Evolutionary conservation across 495 filamentous ascomycete genomes (phyloP).

Genomic region (Tuber microsphaerosporum): DNA sequence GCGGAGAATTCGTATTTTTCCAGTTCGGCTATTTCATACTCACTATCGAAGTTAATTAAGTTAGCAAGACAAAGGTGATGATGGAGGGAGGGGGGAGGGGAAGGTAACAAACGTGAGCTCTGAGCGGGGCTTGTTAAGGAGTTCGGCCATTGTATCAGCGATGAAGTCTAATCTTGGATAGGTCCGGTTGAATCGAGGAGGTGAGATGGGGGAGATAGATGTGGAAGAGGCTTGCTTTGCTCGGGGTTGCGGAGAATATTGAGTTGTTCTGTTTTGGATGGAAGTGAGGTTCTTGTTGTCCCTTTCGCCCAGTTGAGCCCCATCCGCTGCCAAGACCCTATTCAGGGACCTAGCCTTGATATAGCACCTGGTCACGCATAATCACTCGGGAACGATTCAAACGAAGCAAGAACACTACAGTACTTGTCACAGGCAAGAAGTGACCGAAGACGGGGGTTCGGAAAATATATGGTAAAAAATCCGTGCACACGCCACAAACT

Average conservation of each 20-base stretch:
- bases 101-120: conserved; percentile 35
- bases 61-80: conserved; percentile 15
- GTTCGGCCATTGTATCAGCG: conserved; percentile 34
- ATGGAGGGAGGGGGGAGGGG: neutral
- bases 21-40: conserved; percentile 81
- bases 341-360: too few species aligned
- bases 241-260: neutral
- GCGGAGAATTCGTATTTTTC: conserved; percentile 86
- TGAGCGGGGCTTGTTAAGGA: conserved; percentile 39
- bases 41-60: conserved; percentile 38
- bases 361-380: too few species aligned
- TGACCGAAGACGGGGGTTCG: too few species aligned
- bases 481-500: too few species aligned
- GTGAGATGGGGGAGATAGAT: neutral
- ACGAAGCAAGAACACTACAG: too few species aligned
- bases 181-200: neutral
- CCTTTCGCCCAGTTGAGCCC: neutral
- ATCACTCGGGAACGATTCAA: too few species aligned
- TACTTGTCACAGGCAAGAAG: too few species aligned
- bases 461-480: too few species aligned
- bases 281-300: neutral
- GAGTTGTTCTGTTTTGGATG: neutral
- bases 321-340: neutral
- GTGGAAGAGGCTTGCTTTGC: neutral
- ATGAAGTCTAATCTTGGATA: conserved; percentile 3